These are phyloP conservation scores for Colletotrichum incanum DNA, from an alignment of 2,329 filamentous ascomycete genomes.

Conservation along the genomic window DNA sequence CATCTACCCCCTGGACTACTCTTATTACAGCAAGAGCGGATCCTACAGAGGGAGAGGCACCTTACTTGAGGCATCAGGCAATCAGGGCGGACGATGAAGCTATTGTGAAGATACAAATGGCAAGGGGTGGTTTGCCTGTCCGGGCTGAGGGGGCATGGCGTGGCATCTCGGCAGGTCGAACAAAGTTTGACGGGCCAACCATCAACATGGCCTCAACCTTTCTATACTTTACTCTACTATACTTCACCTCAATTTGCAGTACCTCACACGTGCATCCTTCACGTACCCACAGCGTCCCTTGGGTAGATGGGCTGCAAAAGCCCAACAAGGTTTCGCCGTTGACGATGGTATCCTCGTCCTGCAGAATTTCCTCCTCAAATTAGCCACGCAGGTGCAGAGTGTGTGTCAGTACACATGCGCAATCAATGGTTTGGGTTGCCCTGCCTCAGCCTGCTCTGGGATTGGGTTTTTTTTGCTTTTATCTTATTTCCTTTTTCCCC, in stretches of 20 bases:
- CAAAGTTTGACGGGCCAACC: slow-evolving; percentile 30
- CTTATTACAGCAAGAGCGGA: neutral
- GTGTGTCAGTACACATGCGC: neutral
- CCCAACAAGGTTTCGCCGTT: slow-evolving; percentile 17
- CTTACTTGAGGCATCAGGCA: slow-evolving; percentile 1
- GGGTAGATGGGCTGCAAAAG: neutral
- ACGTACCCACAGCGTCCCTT: neutral
- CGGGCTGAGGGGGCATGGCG: neutral
- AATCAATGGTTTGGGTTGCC: neutral
- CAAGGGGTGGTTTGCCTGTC: neutral
- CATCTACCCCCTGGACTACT: neutral
- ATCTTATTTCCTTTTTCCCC: neutral
- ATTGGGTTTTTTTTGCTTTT: neutral
- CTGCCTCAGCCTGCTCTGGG: neutral
- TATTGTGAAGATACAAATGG: neutral
- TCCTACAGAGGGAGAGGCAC: neutral
- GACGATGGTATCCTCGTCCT: slow-evolving; percentile 23
- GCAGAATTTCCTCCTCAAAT: slow-evolving; percentile 4
- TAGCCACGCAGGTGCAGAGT: neutral
- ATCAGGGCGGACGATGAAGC: neutral
- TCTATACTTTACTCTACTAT: neutral
- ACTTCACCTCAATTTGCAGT: neutral
- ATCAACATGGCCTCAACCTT: neutral
- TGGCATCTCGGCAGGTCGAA: neutral
- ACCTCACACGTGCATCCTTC: neutral